These are phyloP conservation scores for Protea cynaroides DNA, from an alignment of 164 flowering plant genomes.

Conservation along the genomic window DNA sequence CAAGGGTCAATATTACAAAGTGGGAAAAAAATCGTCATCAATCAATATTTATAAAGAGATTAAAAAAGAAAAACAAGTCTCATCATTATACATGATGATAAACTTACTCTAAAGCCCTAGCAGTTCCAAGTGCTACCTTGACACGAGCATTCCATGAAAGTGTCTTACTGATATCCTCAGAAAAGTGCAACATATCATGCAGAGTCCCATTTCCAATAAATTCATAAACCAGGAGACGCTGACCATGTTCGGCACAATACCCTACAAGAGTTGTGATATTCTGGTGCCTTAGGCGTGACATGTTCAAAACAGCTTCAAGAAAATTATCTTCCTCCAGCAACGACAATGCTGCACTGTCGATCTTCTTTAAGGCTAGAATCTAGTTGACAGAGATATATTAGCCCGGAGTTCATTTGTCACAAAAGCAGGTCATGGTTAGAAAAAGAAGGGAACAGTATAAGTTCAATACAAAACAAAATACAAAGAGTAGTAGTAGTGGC, in stretches of 20 bases:
- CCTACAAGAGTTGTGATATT: conserved; percentile 69
- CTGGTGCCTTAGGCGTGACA: conserved; percentile 88
- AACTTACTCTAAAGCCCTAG: conserved; percentile 88
- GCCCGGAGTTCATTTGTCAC: not conserved
- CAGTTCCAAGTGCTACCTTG: conserved; percentile 84
- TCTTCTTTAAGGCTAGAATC: conserved; percentile 82
- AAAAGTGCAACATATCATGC: conserved; percentile 82
- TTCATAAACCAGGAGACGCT: conserved; percentile 82
- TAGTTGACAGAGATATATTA: conserved; percentile 18
- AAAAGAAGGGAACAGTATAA: not conserved
- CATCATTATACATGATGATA: conserved; percentile 13
- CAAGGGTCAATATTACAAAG: conserved; percentile 7
- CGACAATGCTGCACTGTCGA: conserved; percentile 83
- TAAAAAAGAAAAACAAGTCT: conserved; percentile 3
- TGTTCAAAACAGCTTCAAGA: conserved; percentile 85
- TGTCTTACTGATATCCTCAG: conserved; percentile 62
- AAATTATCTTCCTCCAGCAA: conserved; percentile 89
- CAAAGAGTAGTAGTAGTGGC: not conserved
- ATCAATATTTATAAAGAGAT: no score
- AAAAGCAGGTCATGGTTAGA: not conserved
- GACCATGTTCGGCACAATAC: conserved; percentile 89
- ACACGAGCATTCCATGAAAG: conserved; percentile 92
- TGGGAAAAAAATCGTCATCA: no score
- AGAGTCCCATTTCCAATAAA: conserved; percentile 69
- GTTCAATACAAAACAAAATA: not conserved